phyloP scores from a whole-genome alignment of 2,329 filamentous ascomycete genomes.

The Bimuria novae-zelandiae region DNA sequence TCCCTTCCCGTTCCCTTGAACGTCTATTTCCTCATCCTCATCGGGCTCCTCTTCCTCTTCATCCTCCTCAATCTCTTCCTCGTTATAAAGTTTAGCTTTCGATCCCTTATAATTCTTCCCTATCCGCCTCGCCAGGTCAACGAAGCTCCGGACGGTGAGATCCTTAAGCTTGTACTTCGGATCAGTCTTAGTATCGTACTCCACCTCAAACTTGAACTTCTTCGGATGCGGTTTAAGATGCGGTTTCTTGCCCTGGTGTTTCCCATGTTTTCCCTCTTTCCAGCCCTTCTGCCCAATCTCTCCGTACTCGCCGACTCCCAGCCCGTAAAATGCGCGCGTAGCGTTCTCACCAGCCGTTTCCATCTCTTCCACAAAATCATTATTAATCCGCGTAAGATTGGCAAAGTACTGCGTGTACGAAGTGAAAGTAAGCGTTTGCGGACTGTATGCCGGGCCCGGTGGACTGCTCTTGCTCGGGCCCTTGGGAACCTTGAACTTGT shows the following conservation, averaged over 20 bases:
- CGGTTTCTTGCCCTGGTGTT: conserved; percentile 56
- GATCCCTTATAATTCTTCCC: not conserved
- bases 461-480: conserved; percentile 72
- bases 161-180: conserved; percentile 75
- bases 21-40: not conserved
- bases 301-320: conserved; percentile 32
- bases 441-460: conserved; percentile 88
- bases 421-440: conserved; percentile 77
- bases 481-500: conserved; percentile 62
- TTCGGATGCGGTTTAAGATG: conserved; percentile 61
- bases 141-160: conserved; percentile 79
- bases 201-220: conserved; percentile 75
- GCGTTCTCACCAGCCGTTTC: conserved; percentile 15
- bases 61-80: too few species aligned
- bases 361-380: conserved; percentile 56
- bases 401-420: conserved; percentile 91
- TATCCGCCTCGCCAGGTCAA: conserved; percentile 80
- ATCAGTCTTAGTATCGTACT: conserved; percentile 85
- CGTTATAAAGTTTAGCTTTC: too few species aligned
- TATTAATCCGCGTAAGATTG: conserved; percentile 90
- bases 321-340: conserved; percentile 28
- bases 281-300: conserved; percentile 52
- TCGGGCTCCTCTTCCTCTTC: not conserved
- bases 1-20: not conserved
- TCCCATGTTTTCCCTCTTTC: conserved; percentile 68